These are phyloP conservation scores for Polyplosphaeria fusca DNA, from an alignment of 495 filamentous ascomycete species.

Conservation along the genomic window DNA sequence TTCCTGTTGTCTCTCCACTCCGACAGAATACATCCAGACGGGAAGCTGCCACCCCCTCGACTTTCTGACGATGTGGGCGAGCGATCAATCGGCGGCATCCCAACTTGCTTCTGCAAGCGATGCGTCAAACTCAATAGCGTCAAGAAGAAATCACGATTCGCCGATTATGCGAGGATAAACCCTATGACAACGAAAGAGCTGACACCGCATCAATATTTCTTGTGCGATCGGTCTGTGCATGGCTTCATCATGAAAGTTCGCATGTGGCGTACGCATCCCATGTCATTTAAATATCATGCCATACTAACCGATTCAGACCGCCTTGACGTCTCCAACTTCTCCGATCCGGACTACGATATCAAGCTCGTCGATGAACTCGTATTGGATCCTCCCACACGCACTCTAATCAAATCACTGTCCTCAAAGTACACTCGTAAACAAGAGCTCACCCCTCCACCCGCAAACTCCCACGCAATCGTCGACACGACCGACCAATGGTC, in stretches of 20 bases:
- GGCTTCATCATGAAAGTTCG: slow-evolving; percentile 25
- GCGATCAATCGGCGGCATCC: slow-evolving; percentile 21
- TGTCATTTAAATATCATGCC: not conserved
- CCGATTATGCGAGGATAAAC: slow-evolving; percentile 26
- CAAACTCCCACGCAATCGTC: not conserved
- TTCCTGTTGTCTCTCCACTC: slow-evolving; percentile 14
- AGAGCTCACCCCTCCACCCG: not conserved
- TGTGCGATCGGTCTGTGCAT: slow-evolving; percentile 20
- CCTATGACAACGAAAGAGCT: slow-evolving; percentile 16
- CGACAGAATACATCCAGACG: slow-evolving; percentile 10
- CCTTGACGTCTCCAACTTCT: slow-evolving; percentile 10
- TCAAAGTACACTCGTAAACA: slow-evolving; percentile 1
- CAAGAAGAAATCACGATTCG: slow-evolving; percentile 20
- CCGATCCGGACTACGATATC: slow-evolving; percentile 5
- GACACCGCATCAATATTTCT: slow-evolving; percentile 29
- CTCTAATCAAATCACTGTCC: slow-evolving; percentile 2
- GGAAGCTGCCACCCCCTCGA: slow-evolving; percentile 14
- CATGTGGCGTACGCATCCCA: slow-evolving; percentile 12
- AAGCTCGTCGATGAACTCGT: slow-evolving; percentile 15
- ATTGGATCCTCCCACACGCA: not conserved
- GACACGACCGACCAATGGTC: not conserved
- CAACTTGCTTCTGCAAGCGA: slow-evolving; percentile 23
- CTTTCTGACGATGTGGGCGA: slow-evolving; percentile 16
- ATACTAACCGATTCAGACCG: slow-evolving; percentile 4
- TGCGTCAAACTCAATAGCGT: slow-evolving; percentile 19